Base-by-base conservation (phyloP, 164 flowering plant species). In the Vitis labrusca region DNA sequence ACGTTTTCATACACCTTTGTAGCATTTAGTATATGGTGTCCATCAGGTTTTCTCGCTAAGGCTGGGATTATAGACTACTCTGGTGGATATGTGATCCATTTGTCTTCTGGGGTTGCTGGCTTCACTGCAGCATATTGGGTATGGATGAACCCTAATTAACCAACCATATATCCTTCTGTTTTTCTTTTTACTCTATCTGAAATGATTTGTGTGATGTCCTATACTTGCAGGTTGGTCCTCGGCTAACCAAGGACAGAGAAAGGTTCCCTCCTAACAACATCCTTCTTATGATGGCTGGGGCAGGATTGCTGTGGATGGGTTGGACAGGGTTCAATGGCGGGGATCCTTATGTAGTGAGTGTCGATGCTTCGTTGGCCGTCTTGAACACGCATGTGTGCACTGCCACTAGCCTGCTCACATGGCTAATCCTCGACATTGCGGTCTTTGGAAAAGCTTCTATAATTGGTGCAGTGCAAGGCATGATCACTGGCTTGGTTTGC, bases 241-340 rank as follows among this genome's bases (percentile, higher is more conserved):
- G 81, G 15, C 70, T 75, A 50, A 74, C 75, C 3, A 72, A 69
- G 54, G 81, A 78, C 51, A 74, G 76, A 48, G 73, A 74, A 51
- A 67, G 73, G 44, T 78, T 78, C 55, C 81, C 78, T 48, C 76
- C 74, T 0, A 79, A 76, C 74, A 79, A 79, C 77, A 76, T 79
- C 15, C 67, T 79, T 19, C 63, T 76, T 6, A 80, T 80, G 82
- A 37, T 80, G 64, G 80, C 80, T 15, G 82, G 82, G 3, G 82
- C 82, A 50, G 82, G 80, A 32, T 66, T 80, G 47, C 67, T 80
- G 50, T 80, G 82, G 82, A 76, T 80, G 77, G 82, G 82, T 0
- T 80, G 82, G 80, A 71, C 80, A 14, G 80, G 82, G n/a, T 80
- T 80, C 66, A 80, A 80, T 19, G 80, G 80, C 7, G 82, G 80